phyloP scores from a whole-genome alignment of 495 filamentous ascomycete species.

The Amphirosellinia nigrospora region DNA sequence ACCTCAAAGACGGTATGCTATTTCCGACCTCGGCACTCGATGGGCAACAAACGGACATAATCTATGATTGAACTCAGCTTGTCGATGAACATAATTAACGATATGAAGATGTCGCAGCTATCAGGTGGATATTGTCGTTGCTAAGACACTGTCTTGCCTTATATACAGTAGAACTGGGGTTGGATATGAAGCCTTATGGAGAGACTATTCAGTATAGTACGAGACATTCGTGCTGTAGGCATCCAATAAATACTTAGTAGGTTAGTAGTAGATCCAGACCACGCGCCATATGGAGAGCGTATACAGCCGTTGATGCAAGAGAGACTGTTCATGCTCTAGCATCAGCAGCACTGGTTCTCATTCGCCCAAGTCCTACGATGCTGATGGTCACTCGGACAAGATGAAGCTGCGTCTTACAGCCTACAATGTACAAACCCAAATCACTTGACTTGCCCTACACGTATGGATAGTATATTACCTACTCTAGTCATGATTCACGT shows the following conservation, averaged over 20 bases:
- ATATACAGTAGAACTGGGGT: too few species aligned
- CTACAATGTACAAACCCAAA: background rate
- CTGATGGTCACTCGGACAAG: conserved; percentile 8
- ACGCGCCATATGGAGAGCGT: background rate
- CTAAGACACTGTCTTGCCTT: too few species aligned
- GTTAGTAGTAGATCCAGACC: conserved; percentile 12
- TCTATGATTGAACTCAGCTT: background rate
- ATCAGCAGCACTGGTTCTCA: background rate
- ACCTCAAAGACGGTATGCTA: background rate
- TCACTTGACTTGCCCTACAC: background rate
- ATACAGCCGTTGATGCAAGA: background rate
- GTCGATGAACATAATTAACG: background rate
- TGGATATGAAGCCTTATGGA: too few species aligned
- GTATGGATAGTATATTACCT: background rate
- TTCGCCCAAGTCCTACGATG: conserved; percentile 7
- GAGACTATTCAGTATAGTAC: too few species aligned
- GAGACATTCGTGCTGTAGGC: background rate
- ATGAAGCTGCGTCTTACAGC: background rate
- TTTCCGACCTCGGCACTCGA: background rate
- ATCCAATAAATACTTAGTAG: too few species aligned
- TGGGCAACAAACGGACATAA: background rate
- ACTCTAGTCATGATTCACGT: background rate
- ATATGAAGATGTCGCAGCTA: background rate
- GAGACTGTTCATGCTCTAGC: background rate
- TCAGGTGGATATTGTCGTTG: background rate